phyloP scores from a whole-genome alignment of 441 rosid species.

The Croton setiger region DNA sequence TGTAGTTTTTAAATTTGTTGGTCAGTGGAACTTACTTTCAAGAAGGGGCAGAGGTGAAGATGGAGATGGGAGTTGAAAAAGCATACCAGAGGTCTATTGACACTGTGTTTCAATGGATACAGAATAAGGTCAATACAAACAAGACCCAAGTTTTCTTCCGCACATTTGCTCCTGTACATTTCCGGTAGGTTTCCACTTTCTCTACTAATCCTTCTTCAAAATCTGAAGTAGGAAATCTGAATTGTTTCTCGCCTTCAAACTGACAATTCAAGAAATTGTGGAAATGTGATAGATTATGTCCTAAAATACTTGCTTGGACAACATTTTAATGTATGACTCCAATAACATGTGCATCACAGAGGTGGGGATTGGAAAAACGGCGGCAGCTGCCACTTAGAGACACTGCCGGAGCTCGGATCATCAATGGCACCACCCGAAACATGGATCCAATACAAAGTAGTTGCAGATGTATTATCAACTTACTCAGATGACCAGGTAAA shows the following conservation, averaged over 20 bases:
- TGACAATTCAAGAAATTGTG: neutral
- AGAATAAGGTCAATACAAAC: conserved; percentile 53
- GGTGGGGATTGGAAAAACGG: conserved; percentile 88
- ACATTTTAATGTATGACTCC: neutral
- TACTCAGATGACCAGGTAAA: conserved; percentile 25
- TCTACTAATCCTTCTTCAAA: neutral
- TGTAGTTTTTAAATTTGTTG: conserved; percentile 6
- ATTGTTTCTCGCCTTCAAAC: neutral
- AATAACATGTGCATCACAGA: conserved; percentile 32
- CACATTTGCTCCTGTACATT: conserved; percentile 89
- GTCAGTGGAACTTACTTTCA: conserved; percentile 85
- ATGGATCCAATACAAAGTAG: conserved; percentile 49
- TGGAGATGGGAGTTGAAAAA: conserved; percentile 55
- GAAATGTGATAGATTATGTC: neutral
- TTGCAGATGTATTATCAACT: conserved; percentile 40
- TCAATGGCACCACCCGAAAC: conserved; percentile 54
- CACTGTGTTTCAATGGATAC: conserved; percentile 68
- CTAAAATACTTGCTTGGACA: neutral
- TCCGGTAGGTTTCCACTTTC: conserved; percentile 50
- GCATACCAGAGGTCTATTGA: conserved; percentile 64
- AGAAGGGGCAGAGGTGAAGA: conserved; percentile 54
- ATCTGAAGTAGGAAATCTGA: too few relatives aligned
- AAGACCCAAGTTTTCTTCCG: conserved; percentile 88
- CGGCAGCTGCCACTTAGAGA: conserved; percentile 86
- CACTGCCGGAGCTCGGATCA: conserved; percentile 61